Conservation (phyloP, 257 asterid genomes). For the Prunella vulgaris region DNA sequence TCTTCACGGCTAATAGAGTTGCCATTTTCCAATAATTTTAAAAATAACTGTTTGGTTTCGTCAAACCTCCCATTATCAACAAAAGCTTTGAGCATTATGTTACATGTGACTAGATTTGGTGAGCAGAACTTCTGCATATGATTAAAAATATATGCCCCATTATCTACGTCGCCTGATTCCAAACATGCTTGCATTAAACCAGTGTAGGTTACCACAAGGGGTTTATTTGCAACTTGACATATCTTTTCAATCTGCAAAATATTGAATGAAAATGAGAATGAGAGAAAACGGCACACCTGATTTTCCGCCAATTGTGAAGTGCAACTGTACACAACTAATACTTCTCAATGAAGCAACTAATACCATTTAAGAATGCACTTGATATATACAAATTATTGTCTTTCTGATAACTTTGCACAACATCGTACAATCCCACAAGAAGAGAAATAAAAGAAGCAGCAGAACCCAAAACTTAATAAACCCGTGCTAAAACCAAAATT, state of each 20-base stretch:
- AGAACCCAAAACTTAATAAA: neutral
- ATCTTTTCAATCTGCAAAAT: slow-evolving; percentile 70
- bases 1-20: slow-evolving; percentile 31
- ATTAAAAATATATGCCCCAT: slow-evolving; percentile 56
- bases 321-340: too few species aligned
- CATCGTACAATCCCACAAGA: neutral
- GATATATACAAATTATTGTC: too few species aligned
- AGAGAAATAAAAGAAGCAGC: neutral
- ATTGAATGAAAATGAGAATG: neutral
- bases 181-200: slow-evolving; percentile 88
- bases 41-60: slow-evolving; percentile 63
- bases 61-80: slow-evolving; percentile 62
- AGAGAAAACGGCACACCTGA: neutral
- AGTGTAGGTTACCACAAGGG: slow-evolving; percentile 95
- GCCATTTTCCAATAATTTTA: slow-evolving; percentile 48
- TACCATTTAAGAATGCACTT: too few species aligned
- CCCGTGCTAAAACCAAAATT: neutral
- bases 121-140: slow-evolving; percentile 83
- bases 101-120: slow-evolving; percentile 73
- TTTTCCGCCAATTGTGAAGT: too few species aligned
- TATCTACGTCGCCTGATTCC: slow-evolving; percentile 51
- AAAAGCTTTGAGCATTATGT: slow-evolving; percentile 79
- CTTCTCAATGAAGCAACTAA: too few species aligned
- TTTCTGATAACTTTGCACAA: neutral
- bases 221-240: slow-evolving; percentile 87